A percentile compares a stretch with the other conserved stretches of the same genome.
Conservation (phyloP, 202 grass and related monocot genomes). For the Brachypodium distachyon region DNA sequence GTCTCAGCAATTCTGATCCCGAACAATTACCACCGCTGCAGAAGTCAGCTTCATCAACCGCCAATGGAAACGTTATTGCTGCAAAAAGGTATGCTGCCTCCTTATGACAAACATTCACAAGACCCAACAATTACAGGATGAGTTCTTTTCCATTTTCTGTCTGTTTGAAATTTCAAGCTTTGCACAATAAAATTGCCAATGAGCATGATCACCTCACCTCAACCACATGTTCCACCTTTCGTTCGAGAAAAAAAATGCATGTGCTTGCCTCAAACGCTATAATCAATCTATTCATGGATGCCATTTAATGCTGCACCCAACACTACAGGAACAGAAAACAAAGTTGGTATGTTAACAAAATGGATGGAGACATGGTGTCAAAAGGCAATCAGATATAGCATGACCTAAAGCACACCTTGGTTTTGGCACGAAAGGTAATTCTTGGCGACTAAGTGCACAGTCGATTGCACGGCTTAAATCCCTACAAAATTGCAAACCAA, state of each 20-base stretch:
- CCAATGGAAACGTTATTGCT: neutral
- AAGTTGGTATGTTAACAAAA: neutral
- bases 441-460: constrained; percentile 73
- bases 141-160: neutral
- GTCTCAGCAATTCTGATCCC: neutral
- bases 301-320: constrained; percentile 98
- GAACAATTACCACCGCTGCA: neutral
- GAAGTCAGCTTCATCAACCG: neutral
- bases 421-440: constrained; percentile 38
- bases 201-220: neutral
- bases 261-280: neutral
- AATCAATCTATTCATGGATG: constrained; percentile 29
- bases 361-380: neutral
- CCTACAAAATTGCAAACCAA: constrained; percentile 10
- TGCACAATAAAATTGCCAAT: too few relatives aligned
- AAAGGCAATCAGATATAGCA: neutral
- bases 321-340: constrained; percentile 26
- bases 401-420: constrained; percentile 36
- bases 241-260: neutral
- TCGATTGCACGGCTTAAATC: constrained; percentile 84
- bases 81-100: neutral
- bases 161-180: neutral
- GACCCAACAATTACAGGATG: neutral
- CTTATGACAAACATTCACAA: neutral
- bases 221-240: neutral